Evolutionary conservation across 495 filamentous ascomycete species (phyloP), one percentile per base, ranked within the genome.

Genomic region (Xylaria curta): DNA sequence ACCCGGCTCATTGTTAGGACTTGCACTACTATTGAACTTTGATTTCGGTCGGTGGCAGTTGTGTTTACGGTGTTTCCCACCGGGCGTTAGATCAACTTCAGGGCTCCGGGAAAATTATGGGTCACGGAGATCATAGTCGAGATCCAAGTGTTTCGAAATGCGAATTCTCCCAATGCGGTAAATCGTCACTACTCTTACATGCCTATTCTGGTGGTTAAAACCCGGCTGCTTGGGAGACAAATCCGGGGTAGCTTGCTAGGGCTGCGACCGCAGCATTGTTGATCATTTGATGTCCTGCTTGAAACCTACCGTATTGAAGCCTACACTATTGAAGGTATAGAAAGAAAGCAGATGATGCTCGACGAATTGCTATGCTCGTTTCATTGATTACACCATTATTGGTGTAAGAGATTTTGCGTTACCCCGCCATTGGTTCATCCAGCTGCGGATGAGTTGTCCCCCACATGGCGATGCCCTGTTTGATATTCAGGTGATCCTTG

Each of bases 401-500:
- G 36, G 36, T 38, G 36, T 38, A 38, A 38, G 36, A 38, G 12
- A 56, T 17, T 38, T 1, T 44, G 46, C 3, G 24, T 13, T 44
- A 42, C 65, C 33, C 49, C 49, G 33, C 65, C 56, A n/a, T 42
- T 44, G 5, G 21, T 38, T 44, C 4, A 53, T 28, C 24, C 9
- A n/a, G 49, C 33, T 36, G 28, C 33, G 17, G 12, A 59, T 17
- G 53, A 26, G n/a, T 49, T 61, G 21, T 56, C 42, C 19, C 38
- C 54, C n/a, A 26, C 19, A 60, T 56, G 36, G 53, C 26, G 13
- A 68, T 59, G 38, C 49, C n/a, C 42, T 28, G 58, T 70, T 53
- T 63, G 44, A 70, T 28, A 9, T 53, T 42, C 58, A 53, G 38
- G 31, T n/a, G 68, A 62, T 63, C 68, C 53, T 38, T 62, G 33